Evolutionary conservation across 441 rosid species (phyloP).

Genomic region (Adansonia madagascariensis): DNA sequence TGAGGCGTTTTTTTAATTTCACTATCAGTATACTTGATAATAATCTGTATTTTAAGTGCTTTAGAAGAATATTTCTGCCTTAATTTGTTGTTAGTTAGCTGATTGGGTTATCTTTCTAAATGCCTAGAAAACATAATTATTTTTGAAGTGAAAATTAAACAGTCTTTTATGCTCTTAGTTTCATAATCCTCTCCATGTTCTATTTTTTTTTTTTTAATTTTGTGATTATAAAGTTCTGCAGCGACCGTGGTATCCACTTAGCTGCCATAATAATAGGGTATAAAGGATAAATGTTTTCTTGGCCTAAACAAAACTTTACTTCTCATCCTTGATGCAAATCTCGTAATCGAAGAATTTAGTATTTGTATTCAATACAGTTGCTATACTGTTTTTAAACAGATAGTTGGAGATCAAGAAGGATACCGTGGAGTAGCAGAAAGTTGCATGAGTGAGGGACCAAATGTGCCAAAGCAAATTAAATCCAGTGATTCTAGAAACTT

Average conservation of each 20-base stretch:
- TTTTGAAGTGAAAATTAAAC: background rate
- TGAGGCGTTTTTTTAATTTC: no score
- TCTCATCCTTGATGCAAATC: slow-evolving; percentile 20
- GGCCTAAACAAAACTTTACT: background rate
- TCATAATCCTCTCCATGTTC: background rate
- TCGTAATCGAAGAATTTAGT: slow-evolving; percentile 23
- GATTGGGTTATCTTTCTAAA: slow-evolving; percentile 1
- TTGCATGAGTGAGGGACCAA: slow-evolving; percentile 40
- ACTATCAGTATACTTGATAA: no score
- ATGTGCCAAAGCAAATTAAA: slow-evolving; percentile 35
- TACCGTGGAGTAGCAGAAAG: slow-evolving; percentile 39
- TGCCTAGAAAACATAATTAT: background rate
- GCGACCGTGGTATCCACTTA: background rate
- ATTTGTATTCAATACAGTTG: slow-evolving; percentile 25
- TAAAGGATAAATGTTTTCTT: slow-evolving; percentile 16
- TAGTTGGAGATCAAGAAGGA: slow-evolving; percentile 42
- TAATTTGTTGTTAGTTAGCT: slow-evolving; percentile 1
- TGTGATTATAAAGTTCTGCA: background rate
- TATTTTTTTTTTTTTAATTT: background rate
- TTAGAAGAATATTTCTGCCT: background rate
- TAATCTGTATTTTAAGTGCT: background rate
- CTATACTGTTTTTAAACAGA: slow-evolving; percentile 47
- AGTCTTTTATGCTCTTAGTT: background rate
- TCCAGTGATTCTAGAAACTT: slow-evolving; percentile 47
- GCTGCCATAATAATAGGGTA: background rate